Evolutionary conservation across 768 basidiomycete species (phyloP).

Genomic region (Cystobasidium ongulense): DNA sequence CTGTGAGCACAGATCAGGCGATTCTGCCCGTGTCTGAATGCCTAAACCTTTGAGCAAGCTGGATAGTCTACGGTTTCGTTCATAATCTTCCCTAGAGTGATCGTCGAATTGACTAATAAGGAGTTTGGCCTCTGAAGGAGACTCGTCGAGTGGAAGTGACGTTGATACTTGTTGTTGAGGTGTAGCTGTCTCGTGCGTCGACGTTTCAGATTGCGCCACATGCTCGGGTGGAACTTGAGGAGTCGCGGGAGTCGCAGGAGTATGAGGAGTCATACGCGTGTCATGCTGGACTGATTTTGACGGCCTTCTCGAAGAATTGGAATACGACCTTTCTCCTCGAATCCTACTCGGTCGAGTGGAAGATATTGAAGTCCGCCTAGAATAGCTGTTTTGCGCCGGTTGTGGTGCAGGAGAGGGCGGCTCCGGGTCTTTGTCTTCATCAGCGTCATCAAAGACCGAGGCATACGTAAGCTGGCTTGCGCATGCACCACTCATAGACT

Average conservation of each 20-base stretch:
- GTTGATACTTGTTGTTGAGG: no score
- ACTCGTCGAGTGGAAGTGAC: background rate
- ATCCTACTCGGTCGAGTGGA: background rate
- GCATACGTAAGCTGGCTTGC: background rate
- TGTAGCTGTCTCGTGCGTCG: no score
- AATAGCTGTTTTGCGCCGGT: background rate
- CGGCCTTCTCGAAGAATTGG: background rate
- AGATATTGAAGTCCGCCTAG: background rate
- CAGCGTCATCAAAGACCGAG: background rate
- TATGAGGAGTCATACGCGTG: background rate
- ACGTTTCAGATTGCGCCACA: no score
- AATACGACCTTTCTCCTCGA: background rate
- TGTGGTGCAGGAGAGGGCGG: background rate
- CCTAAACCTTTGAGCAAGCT: slow-evolving; percentile 30
- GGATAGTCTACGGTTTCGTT: slow-evolving; percentile 24
- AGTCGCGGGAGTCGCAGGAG: background rate
- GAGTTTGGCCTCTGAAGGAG: background rate
- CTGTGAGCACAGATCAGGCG: no score
- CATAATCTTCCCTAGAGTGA: slow-evolving; percentile 15
- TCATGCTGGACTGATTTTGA: background rate
- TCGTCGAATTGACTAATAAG: background rate
- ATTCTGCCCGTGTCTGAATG: background rate
- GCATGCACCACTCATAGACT: background rate
- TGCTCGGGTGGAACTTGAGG: no score
- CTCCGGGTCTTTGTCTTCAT: background rate